Conservation (phyloP, 768 basidiomycete species). For the Pulveroboletus ravenelii region DNA sequence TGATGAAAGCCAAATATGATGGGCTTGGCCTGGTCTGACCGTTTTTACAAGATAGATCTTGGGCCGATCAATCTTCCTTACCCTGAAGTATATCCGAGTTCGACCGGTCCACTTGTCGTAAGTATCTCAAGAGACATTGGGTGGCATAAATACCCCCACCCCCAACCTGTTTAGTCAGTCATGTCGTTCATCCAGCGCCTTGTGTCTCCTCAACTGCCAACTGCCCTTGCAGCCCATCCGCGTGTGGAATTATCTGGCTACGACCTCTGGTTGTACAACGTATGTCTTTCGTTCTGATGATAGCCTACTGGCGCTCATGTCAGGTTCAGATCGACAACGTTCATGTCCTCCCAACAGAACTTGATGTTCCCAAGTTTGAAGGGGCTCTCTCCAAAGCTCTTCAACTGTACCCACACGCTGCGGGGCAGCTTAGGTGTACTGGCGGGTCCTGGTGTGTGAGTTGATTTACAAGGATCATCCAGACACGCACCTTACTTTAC, state of each 20-base stretch:
- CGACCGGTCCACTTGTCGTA: no score
- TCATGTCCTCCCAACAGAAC: constrained; percentile 14
- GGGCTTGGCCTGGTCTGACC: no score
- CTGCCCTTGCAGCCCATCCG: constrained; percentile 4
- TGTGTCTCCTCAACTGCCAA: constrained; percentile 18
- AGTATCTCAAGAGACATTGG: not conserved
- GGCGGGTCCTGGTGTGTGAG: constrained; percentile 19
- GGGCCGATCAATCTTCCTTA: no score
- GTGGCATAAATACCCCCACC: not conserved
- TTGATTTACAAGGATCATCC: not conserved
- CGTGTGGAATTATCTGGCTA: constrained; percentile 20
- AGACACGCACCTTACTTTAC: not conserved
- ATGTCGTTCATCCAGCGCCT: constrained; percentile 16
- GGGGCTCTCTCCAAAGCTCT: constrained; percentile 19
- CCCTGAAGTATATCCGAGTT: no score
- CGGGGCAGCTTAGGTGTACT: constrained; percentile 16
- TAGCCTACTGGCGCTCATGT: not conserved
- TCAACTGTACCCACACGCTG: constrained; percentile 25
- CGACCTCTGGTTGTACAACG: constrained; percentile 17
- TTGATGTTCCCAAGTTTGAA: constrained; percentile 18
- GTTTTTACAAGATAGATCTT: no score
- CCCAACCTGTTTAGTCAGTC: not conserved
- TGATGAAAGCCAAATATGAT: no score
- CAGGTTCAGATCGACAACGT: constrained; percentile 14
- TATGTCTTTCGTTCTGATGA: constrained; percentile 4